Evolutionary conservation across 1,284 basidiomycete species (phyloP), one percentile per base, ranked within the genome.

Genomic region (Sporisorium exsertum): DNA sequence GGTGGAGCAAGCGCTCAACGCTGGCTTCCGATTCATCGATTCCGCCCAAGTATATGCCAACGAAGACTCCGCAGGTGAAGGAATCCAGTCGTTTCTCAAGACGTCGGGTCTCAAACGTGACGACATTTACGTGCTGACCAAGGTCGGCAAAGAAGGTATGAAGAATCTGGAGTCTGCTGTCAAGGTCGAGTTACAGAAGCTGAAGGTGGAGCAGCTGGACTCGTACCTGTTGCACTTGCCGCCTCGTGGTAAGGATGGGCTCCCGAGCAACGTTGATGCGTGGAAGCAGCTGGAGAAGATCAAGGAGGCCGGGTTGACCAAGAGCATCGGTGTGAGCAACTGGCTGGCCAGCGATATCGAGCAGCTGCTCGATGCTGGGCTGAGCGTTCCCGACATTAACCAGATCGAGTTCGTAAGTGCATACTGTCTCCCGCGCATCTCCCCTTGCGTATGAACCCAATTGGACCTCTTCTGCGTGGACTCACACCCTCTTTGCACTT

Each of bases 321-420:
- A 72, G 71, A 73, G 69, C 43, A 79, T 79, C 56, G 77, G 77
- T 20, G 77, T 79, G 7, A 68, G 64, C 59, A 79, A 79, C 45
- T 79, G 78, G 78, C 32, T 79, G 18, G 77, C 72, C 4, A 64
- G 62, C 43, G 78, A 80, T 52, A 70, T 80, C 16, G 68, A 80
- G 58, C 64, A 80, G 55, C 42, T 80, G 22, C 43, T 80, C n/a
- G 73, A 75, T 51, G 70, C 72, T 1, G 69, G 76, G 15, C 51
- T 64, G 47, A 79, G 72, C 56, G 55, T 51, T 1, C 76, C 74
- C n/a, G 77, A 80, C 32, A 79, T 80, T 53, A 80, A 80, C 60
- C 77, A 80, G 65, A 79, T 80, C 49, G 78, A 80, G 47, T 77
- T 75, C 43, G 72, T 71, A 58, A 72, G 72, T 68, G 3, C n/a